Evolutionary conservation across 1,284 basidiomycete species (phyloP).

Genomic region (Lignosus rhinocerotis): DNA sequence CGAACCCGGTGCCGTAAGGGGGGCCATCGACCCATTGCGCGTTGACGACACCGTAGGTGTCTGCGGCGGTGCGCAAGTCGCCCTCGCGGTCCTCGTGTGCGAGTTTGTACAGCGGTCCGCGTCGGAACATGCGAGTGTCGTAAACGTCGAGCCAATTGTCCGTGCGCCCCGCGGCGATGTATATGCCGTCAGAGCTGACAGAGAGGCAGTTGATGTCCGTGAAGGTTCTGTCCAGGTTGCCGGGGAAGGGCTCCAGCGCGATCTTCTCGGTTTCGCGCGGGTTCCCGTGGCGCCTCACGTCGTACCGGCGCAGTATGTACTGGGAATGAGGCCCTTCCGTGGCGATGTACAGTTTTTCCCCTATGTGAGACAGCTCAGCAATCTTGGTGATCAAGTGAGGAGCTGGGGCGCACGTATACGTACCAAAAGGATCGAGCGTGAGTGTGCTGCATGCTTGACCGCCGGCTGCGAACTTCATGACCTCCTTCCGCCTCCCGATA

Average conservation of each 20-base stretch:
- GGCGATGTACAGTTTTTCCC: conserved; percentile 35
- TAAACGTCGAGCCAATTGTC: conserved; percentile 65
- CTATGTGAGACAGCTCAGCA: background rate
- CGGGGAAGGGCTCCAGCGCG: conserved; percentile 35
- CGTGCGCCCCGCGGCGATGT: conserved; percentile 57
- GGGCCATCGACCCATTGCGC: conserved; percentile 55
- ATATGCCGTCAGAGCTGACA: conserved; percentile 62
- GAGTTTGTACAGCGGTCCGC: conserved; percentile 48
- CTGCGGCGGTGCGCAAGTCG: conserved; percentile 21
- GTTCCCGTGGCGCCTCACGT: conserved; percentile 40
- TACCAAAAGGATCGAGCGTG: conserved; percentile 30
- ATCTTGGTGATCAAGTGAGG: background rate
- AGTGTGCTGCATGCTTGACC: conserved; percentile 39
- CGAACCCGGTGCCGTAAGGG: conserved; percentile 45
- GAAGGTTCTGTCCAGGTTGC: conserved; percentile 19
- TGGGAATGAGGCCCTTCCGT: conserved; percentile 38
- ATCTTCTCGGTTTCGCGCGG: conserved; percentile 27
- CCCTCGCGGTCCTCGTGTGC: conserved; percentile 36
- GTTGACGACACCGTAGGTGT: conserved; percentile 53
- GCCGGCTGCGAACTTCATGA: conserved; percentile 39
- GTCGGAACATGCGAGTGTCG: conserved; percentile 54
- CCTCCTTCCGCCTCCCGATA: conserved; percentile 25
- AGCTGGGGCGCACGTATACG: background rate
- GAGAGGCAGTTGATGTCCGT: conserved; percentile 51
- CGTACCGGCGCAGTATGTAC: conserved; percentile 54